phyloP scores from a whole-genome alignment of 768 basidiomycete species.

The Gloeostereum incarnatum region DNA sequence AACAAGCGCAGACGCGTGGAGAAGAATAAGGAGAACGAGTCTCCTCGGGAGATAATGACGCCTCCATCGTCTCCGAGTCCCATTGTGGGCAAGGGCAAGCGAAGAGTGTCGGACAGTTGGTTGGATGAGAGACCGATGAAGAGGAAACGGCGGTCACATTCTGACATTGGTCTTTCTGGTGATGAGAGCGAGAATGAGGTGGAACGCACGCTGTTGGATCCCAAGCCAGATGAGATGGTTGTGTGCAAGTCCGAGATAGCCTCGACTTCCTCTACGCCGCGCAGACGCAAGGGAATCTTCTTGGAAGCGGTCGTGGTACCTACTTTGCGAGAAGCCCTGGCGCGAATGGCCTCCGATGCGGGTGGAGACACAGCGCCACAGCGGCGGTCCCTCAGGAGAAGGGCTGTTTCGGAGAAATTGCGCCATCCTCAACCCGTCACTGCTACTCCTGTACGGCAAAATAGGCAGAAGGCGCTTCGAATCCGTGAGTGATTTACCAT shows the following conservation, averaged over 20 bases:
- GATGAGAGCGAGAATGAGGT: no score
- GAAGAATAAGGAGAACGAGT: constrained; percentile 54
- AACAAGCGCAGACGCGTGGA: constrained; percentile 26
- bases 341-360: no score
- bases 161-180: no score
- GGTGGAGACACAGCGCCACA: no score
- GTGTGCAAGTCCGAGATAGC: neutral
- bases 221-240: neutral
- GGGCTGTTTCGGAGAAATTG: no score
- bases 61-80: constrained; percentile 25
- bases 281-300: constrained; percentile 36
- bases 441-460: no score
- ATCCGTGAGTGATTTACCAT: no score
- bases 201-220: neutral
- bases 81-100: no score
- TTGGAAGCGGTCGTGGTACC: constrained; percentile 47
- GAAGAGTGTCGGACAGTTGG: constrained; percentile 27
- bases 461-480: no score
- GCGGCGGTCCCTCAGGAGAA: no score
- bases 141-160: no score
- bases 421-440: no score
- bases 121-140: constrained; percentile 17
- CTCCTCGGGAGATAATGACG: constrained; percentile 24
- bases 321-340: constrained; percentile 16
- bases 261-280: neutral